A percentile compares a stretch with the other conserved stretches of the same genome.
These are phyloP conservation scores for Daldinia bambusicola DNA, from an alignment of 495 filamentous ascomycete genomes.

Conservation along the genomic window DNA sequence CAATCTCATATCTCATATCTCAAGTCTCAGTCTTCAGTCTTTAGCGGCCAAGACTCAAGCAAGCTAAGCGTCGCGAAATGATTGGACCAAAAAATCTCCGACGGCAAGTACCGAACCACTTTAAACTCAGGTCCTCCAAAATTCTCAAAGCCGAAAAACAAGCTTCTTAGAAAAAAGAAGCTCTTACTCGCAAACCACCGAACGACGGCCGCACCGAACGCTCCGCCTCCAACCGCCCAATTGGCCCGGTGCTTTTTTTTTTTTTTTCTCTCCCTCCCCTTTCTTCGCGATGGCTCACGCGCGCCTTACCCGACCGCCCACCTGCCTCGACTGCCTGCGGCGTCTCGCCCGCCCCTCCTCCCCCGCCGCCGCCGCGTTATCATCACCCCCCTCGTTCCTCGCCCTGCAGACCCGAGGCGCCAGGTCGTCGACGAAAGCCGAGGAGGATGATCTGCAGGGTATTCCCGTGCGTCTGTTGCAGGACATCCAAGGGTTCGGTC, in stretches of 20 bases:
- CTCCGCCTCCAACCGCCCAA: too few species aligned
- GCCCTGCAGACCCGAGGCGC: constrained; percentile 56
- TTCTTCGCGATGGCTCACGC: constrained; percentile 36
- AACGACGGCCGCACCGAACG: too few species aligned
- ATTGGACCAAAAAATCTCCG: constrained; percentile 36
- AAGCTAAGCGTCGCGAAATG: neutral
- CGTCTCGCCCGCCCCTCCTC: constrained; percentile 34
- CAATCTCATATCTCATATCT: too few species aligned
- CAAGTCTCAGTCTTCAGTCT: too few species aligned
- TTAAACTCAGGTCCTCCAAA: constrained; percentile 26
- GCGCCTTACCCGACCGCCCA: constrained; percentile 39
- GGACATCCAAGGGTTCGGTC: constrained; percentile 69
- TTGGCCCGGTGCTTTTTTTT: neutral
- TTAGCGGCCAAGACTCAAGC: neutral
- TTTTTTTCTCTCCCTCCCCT: neutral
- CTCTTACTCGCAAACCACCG: neutral
- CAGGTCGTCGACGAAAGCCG: constrained; percentile 60
- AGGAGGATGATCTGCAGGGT: constrained; percentile 53
- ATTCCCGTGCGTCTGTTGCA: constrained; percentile 69
- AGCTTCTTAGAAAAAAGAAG: constrained; percentile 18
- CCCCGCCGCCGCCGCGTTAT: neutral
- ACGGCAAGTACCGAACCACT: constrained; percentile 35
- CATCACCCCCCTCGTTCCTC: constrained; percentile 20
- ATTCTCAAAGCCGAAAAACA: constrained; percentile 25
- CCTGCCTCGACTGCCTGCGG: constrained; percentile 46